Conservation (phyloP, 2,329 filamentous ascomycete genomes). For the Trichoderma oligosporum region DNA sequence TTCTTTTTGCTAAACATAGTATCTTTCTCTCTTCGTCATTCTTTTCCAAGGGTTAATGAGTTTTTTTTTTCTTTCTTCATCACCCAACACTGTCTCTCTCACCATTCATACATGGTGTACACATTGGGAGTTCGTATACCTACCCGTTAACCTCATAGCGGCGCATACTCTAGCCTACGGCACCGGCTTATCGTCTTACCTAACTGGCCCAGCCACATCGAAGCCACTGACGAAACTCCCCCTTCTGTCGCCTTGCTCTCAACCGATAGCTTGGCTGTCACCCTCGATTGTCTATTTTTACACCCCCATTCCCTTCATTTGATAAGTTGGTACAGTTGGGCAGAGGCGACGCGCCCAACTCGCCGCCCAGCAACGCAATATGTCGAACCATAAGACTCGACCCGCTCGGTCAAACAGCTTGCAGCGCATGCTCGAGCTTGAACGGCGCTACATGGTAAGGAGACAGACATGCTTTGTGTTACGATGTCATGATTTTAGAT, state of each 20-base stretch:
- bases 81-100: background rate
- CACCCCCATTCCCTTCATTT: background rate
- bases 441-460: conserved; percentile 56
- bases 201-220: conserved; percentile 12
- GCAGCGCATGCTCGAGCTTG: conserved; percentile 57
- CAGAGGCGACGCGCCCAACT: conserved; percentile 3
- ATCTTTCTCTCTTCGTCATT: conserved; percentile 15
- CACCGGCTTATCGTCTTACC: conserved; percentile 10
- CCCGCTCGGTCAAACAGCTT: conserved; percentile 45
- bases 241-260: background rate
- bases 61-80: background rate
- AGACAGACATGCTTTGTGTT: background rate
- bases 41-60: conserved; percentile 1
- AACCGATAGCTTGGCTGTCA: background rate
- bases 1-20: too few species aligned
- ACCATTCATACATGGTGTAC: background rate
- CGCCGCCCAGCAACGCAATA: background rate
- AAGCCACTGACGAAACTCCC: conserved; percentile 18
- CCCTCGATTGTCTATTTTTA: conserved; percentile 11
- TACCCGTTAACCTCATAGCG: background rate
- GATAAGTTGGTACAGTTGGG: background rate
- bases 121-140: background rate
- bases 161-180: conserved; percentile 11
- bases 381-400: conserved; percentile 20
- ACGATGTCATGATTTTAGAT: background rate